Evolutionary conservation across 1,284 basidiomycete genomes (phyloP).

Genomic region (Fomitopsis betulina): DNA sequence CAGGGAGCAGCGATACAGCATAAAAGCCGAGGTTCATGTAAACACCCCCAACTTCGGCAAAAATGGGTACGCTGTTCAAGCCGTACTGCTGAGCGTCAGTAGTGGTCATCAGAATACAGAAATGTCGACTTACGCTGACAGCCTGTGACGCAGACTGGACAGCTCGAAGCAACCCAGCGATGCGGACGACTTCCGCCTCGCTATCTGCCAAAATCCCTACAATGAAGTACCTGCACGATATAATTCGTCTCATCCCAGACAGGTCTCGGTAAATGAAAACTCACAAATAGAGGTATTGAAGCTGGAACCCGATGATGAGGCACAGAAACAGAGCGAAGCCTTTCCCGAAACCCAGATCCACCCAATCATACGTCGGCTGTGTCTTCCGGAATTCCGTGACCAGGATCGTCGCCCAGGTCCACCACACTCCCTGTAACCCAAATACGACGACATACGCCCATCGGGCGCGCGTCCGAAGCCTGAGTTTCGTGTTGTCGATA

Average conservation of each 20-base stretch:
- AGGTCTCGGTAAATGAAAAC: neutral
- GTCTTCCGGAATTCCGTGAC: neutral
- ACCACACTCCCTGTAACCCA: neutral
- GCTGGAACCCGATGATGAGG: neutral
- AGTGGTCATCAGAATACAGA: too few relatives aligned
- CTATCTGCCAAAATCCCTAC: neutral
- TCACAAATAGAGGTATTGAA: neutral
- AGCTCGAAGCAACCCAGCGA: neutral
- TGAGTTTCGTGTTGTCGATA: neutral
- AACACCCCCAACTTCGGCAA: neutral
- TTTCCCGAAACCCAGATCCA: neutral
- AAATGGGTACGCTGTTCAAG: neutral
- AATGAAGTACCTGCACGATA: neutral
- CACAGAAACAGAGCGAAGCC: neutral
- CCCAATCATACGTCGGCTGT: neutral
- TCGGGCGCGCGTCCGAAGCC: neutral
- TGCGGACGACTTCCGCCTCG: neutral
- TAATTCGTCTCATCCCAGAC: too few relatives aligned
- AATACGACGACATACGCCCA: neutral
- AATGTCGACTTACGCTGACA: neutral
- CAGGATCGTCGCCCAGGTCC: neutral
- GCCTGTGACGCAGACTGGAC: neutral
- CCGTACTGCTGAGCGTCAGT: neutral
- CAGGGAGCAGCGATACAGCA: neutral
- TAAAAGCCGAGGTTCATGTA: neutral